phyloP scores from a whole-genome alignment of 345 rosid species.

The Mallotus nudiflorus region DNA sequence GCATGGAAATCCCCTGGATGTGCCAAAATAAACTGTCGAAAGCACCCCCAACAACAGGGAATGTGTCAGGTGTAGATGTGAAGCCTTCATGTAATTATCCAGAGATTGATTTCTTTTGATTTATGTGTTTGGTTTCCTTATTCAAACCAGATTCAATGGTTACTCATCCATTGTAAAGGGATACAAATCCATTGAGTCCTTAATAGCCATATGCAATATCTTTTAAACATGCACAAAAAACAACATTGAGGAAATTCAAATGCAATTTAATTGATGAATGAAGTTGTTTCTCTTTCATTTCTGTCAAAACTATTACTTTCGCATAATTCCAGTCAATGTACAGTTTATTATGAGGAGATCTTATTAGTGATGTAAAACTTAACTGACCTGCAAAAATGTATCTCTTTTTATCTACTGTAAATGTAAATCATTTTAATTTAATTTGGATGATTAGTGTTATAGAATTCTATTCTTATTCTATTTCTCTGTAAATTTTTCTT shows the following conservation, averaged over 20 bases:
- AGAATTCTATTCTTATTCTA: too few species aligned
- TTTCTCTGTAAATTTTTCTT: too few species aligned
- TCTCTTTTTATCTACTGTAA: too few species aligned
- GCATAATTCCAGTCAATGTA: neutral
- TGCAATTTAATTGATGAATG: slow-evolving; percentile 22
- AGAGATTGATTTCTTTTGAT: slow-evolving; percentile 48
- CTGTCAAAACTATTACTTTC: too few species aligned
- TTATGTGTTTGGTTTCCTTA: slow-evolving; percentile 18
- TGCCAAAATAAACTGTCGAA: slow-evolving; percentile 27
- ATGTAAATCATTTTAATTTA: too few species aligned
- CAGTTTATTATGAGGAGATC: neutral
- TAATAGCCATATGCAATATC: slow-evolving; percentile 17
- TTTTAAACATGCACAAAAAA: too few species aligned
- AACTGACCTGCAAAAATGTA: too few species aligned
- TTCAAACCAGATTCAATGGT: slow-evolving; percentile 19
- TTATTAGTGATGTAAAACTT: too few species aligned
- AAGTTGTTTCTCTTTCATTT: slow-evolving; percentile 14
- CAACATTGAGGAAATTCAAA: slow-evolving; percentile 27
- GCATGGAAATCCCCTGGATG: slow-evolving; percentile 32
- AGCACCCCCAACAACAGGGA: slow-evolving; percentile 7
- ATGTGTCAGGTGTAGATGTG: slow-evolving; percentile 34
- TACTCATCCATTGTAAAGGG: slow-evolving; percentile 23
- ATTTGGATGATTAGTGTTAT: too few species aligned
- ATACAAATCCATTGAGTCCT: slow-evolving; percentile 12
- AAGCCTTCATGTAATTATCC: slow-evolving; percentile 47